phyloP scores from a whole-genome alignment of 352 stramenopile species.

The Globisporangium megalacanthum region DNA sequence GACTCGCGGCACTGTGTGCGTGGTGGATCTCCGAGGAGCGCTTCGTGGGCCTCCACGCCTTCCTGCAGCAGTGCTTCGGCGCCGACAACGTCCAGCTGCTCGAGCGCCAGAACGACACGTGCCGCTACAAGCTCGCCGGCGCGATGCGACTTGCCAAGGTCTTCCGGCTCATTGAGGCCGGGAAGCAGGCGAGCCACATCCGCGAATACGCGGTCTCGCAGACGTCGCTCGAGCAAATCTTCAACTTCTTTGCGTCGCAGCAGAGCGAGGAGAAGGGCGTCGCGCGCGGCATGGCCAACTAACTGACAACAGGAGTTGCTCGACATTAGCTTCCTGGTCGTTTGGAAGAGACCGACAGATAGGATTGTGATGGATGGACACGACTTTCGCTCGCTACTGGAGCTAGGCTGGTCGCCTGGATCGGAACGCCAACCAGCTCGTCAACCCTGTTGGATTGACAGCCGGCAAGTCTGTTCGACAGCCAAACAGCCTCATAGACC shows the following conservation, averaged over 20 bases:
- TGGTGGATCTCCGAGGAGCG: constrained; percentile 67
- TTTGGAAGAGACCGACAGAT: too few species aligned
- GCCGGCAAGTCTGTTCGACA: too few species aligned
- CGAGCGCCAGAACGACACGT: constrained; percentile 69
- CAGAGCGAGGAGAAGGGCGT: constrained; percentile 65
- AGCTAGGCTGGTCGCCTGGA: too few species aligned
- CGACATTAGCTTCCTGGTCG: too few species aligned
- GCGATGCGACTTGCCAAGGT: constrained; percentile 5
- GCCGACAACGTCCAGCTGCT: constrained; percentile 36
- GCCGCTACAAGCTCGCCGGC: constrained; percentile 58
- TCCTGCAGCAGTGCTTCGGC: constrained; percentile 42
- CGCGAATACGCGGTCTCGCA: constrained; percentile 85
- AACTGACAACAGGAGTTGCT: background rate
- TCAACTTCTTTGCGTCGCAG: constrained; percentile 86
- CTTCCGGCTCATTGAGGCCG: constrained; percentile 1
- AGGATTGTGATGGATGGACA: too few species aligned
- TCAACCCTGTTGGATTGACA: too few species aligned
- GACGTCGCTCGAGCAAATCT: constrained; percentile 91
- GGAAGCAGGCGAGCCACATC: constrained; percentile 4
- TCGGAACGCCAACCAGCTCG: too few species aligned
- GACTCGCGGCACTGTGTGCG: constrained; percentile 34
- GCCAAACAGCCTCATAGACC: too few species aligned
- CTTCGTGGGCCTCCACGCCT: constrained; percentile 35
- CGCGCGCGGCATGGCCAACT: constrained; percentile 26
- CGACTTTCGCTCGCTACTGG: too few species aligned